phyloP scores from a whole-genome alignment of 176 grass and related monocot species.

The Zea mays region DNA sequence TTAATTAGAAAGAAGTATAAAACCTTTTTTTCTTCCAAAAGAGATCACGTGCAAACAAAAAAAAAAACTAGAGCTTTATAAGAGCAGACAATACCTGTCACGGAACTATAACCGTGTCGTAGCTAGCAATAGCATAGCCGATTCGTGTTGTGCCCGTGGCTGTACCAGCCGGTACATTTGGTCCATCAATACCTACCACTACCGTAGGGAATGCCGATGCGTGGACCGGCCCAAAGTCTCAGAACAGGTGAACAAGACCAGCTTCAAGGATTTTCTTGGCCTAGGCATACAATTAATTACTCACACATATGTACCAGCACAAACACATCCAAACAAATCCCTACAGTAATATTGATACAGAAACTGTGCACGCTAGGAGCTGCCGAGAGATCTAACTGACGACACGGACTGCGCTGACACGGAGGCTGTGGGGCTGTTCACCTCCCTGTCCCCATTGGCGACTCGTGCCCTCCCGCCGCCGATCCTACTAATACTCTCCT shows the following conservation, averaged over 20 bases:
- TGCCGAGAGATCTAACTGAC: slow-evolving; percentile 63
- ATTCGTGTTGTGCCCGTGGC: too few relatives aligned
- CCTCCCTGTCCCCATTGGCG: slow-evolving; percentile 68
- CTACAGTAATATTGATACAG: not conserved
- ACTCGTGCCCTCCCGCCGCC: slow-evolving; percentile 63
- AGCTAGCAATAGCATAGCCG: too few relatives aligned
- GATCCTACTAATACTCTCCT: slow-evolving; percentile 68
- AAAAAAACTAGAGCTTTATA: too few relatives aligned
- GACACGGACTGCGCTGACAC: slow-evolving; percentile 86
- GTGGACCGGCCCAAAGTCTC: not conserved
- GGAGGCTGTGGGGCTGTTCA: slow-evolving; percentile 81
- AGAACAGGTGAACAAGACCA: not conserved
- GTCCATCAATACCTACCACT: too few relatives aligned
- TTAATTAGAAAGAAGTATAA: too few relatives aligned
- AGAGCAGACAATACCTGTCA: too few relatives aligned
- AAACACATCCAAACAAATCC: not conserved
- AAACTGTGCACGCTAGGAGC: slow-evolving; percentile 47
- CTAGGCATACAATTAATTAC: not conserved
- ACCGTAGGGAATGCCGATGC: too few relatives aligned
- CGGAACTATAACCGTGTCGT: too few relatives aligned
- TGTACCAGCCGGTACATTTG: too few relatives aligned
- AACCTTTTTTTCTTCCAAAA: too few relatives aligned
- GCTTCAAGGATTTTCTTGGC: not conserved
- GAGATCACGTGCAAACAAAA: too few relatives aligned
- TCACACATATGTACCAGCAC: slow-evolving; percentile 17